A percentile compares a stretch with the other conserved stretches of the same genome.
These are phyloP conservation scores for Pleodorina starrii DNA, from an alignment of 139 green algal genomes.

Conservation along the genomic window DNA sequence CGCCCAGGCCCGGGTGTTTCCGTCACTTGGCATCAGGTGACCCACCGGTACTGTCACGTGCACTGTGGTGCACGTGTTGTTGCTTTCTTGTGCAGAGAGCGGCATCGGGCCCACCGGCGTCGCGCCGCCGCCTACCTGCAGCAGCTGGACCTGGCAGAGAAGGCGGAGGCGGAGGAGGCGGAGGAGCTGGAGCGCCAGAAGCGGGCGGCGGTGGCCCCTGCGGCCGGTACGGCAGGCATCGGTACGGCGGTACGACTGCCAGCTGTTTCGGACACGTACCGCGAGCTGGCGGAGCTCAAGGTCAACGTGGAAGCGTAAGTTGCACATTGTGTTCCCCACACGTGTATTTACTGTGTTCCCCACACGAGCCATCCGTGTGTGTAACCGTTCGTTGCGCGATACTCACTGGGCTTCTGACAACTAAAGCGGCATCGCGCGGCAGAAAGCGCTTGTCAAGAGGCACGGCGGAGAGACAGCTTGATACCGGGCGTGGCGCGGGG, in stretches of 20 bases:
- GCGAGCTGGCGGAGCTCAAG: constrained; percentile 44
- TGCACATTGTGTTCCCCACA: neutral
- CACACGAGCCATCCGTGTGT: too few species aligned
- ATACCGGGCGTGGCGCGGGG: too few species aligned
- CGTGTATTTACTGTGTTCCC: neutral
- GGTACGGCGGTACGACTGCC: constrained; percentile 37
- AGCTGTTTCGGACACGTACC: constrained; percentile 43
- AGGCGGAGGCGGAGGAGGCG: constrained; percentile 14
- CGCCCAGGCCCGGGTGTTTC: too few species aligned
- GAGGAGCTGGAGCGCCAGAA: neutral
- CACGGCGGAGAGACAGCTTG: too few species aligned
- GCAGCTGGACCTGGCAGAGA: constrained; percentile 16
- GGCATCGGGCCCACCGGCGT: constrained; percentile 12
- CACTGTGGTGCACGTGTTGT: too few species aligned
- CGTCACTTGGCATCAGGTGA: too few species aligned
- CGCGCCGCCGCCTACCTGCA: constrained; percentile 34
- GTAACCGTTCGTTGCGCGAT: neutral
- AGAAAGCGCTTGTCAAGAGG: too few species aligned
- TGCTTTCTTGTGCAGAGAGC: constrained; percentile 22
- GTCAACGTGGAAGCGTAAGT: constrained; percentile 55
- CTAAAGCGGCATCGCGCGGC: too few species aligned
- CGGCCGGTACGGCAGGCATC: constrained; percentile 6
- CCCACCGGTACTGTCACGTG: too few species aligned
- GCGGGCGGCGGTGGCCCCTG: neutral
- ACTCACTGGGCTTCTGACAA: too few species aligned